These are phyloP conservation scores for Exophiala alcalophila DNA, from an alignment of 2,329 filamentous ascomycete species.

Conservation along the genomic window DNA sequence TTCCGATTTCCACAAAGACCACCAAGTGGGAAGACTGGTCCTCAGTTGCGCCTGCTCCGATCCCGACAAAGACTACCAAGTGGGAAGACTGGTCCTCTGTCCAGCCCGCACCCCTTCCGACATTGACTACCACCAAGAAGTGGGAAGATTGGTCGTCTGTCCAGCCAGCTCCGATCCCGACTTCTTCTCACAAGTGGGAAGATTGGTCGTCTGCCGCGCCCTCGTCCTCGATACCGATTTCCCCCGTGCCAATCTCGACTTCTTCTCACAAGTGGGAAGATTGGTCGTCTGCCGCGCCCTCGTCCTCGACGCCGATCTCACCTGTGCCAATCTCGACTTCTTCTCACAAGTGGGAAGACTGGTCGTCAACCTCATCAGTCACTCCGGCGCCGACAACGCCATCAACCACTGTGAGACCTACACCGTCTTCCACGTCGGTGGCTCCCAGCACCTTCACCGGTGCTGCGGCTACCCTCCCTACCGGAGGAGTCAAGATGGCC, in stretches of 20 bases:
- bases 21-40: slow-evolving; percentile 18
- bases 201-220: slow-evolving; percentile 12
- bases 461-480: slow-evolving; percentile 17
- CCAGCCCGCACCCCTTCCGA: slow-evolving; percentile 3
- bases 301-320: neutral
- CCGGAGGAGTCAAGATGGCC: slow-evolving; percentile 18
- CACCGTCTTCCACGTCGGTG: slow-evolving; percentile 3
- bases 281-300: slow-evolving; percentile 6
- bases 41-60: slow-evolving; percentile 1
- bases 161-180: slow-evolving; percentile 13
- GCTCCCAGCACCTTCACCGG: slow-evolving; percentile 21
- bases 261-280: slow-evolving; percentile 9
- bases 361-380: slow-evolving; percentile 8
- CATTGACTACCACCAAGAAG: slow-evolving; percentile 2
- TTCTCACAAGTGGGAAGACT: slow-evolving; percentile 12
- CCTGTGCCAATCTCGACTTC: neutral
- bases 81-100: slow-evolving; percentile 3
- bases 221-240: neutral
- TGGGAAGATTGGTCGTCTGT: slow-evolving; percentile 13
- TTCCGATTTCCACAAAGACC: slow-evolving; percentile 3
- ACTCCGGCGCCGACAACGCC: slow-evolving; percentile 6
- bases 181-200: slow-evolving; percentile 13
- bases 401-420: slow-evolving; percentile 2
- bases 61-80: slow-evolving; percentile 1
- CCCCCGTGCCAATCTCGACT: slow-evolving; percentile 3